phyloP scores from a whole-genome alignment of 179 eudicot species.

The Spergularia azorica region DNA sequence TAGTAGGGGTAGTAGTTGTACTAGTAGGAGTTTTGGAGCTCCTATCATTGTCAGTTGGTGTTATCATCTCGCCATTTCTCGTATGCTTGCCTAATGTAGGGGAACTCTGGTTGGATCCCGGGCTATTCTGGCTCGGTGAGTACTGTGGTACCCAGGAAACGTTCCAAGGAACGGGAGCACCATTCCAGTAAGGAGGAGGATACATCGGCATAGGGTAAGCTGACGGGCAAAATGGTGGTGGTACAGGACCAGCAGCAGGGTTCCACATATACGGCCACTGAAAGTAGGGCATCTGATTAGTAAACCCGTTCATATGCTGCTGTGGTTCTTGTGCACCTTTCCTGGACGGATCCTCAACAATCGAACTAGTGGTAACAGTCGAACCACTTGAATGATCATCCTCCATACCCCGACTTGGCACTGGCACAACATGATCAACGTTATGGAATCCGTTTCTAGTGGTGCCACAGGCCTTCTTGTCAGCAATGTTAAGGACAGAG shows the following conservation, averaged over 20 bases:
- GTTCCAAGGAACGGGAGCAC: constrained; percentile 30
- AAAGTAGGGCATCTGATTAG: constrained; percentile 21
- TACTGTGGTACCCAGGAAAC: constrained; percentile 25
- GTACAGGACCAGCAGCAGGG: constrained; percentile 21
- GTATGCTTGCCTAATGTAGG: constrained; percentile 36
- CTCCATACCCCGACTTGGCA: constrained; percentile 24
- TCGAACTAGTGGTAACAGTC: constrained; percentile 47
- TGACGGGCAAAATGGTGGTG: constrained; percentile 26
- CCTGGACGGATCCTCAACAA: constrained; percentile 36
- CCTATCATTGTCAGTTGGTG: constrained; percentile 16
- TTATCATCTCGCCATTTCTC: constrained; percentile 27
- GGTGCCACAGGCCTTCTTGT: constrained; percentile 7
- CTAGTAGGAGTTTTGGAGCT: constrained; percentile 22
- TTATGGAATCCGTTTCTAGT: constrained; percentile 5
- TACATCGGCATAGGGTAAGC: constrained; percentile 29
- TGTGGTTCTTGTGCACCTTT: constrained; percentile 23
- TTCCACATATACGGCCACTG: constrained; percentile 36
- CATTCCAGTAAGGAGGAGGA: constrained; percentile 65
- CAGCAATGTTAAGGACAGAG: constrained; percentile 18
- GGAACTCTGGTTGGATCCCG: constrained; percentile 24
- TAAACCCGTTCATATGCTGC: constrained; percentile 17
- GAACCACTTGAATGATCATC: constrained; percentile 62
- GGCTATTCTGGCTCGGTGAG: constrained; percentile 9
- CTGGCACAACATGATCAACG: constrained; percentile 20
- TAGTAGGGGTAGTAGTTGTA: not conserved